phyloP scores from a whole-genome alignment of 371 early-diverging fungal species.

The Mucor irregularis region DNA sequence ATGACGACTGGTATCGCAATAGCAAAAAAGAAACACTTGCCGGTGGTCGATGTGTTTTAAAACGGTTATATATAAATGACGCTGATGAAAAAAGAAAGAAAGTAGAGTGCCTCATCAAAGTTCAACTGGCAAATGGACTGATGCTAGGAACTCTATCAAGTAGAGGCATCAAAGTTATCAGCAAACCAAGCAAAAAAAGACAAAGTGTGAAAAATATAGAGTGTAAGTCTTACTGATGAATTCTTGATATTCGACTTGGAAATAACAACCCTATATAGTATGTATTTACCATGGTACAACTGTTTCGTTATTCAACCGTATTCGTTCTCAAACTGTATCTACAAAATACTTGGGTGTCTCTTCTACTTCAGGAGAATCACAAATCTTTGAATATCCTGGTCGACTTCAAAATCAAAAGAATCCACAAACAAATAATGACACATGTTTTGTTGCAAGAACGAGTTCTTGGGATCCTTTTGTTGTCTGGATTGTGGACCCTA shows the following conservation, averaged over 20 bases:
- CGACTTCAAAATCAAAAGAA: conserved; percentile 15
- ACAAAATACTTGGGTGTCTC: conserved; percentile 81
- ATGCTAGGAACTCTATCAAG: conserved; percentile 66
- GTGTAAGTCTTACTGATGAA: conserved; percentile 50
- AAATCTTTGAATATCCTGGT: conserved; percentile 37
- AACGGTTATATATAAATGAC: conserved; percentile 74
- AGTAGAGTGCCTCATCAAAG: conserved; percentile 66
- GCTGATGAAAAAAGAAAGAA: conserved; percentile 74
- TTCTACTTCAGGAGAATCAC: conserved; percentile 17
- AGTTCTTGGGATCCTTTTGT: conserved; percentile 79
- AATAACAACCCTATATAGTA: conserved; percentile 22
- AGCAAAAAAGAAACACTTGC: conserved; percentile 24
- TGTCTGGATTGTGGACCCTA: conserved; percentile 75
- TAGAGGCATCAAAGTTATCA: conserved; percentile 73
- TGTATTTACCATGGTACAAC: conserved; percentile 83
- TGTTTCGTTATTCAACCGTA: too few species aligned
- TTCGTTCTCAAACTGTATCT: conserved; percentile 85
- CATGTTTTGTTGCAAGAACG: conserved; percentile 72
- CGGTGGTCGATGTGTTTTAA: conserved; percentile 68
- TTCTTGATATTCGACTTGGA: conserved; percentile 51
- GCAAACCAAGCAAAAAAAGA: conserved; percentile 77
- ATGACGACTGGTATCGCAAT: conserved; percentile 25
- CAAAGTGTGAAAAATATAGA: conserved; percentile 78
- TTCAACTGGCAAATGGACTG: conserved; percentile 58
- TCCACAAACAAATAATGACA: conserved; percentile 10